Percentiles rank a stretch among this genome's conserved stretches.
Evolutionary conservation across 805 yeast genomes (phyloP).

Genomic region (Lipomyces lipofer): DNA sequence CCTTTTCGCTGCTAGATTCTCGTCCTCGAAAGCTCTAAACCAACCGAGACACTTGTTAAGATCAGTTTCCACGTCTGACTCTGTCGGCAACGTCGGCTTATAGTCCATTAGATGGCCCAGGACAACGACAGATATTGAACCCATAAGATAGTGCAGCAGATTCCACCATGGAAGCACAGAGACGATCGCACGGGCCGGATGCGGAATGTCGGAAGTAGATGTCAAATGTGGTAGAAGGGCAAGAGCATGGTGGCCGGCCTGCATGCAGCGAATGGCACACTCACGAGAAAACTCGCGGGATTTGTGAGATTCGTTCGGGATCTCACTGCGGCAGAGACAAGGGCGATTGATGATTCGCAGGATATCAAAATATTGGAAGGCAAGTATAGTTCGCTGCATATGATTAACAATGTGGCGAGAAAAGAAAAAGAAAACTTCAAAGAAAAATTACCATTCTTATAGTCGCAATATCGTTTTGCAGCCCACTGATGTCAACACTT

Average conservation of each 20-base stretch:
- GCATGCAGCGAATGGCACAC: conserved; percentile 15
- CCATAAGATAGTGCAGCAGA: conserved; percentile 14
- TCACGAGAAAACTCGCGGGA: conserved; percentile 7
- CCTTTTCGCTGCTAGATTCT: neutral
- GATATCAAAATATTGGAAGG: conserved; percentile 12
- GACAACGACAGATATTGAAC: conserved; percentile 22
- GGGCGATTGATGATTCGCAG: conserved; percentile 21
- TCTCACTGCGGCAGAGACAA: conserved; percentile 16
- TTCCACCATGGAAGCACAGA: conserved; percentile 22
- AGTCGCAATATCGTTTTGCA: conserved; percentile 8
- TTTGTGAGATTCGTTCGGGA: conserved; percentile 19
- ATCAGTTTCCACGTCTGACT: conserved; percentile 4
- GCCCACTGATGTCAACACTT: neutral
- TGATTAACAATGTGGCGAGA: neutral
- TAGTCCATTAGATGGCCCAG: conserved; percentile 10
- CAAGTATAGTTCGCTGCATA: conserved; percentile 11
- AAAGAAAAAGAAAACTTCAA: neutral
- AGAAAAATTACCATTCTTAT: conserved; percentile 10
- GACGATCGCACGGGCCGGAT: neutral
- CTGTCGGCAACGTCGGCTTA: conserved; percentile 3
- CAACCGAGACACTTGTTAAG: conserved; percentile 6
- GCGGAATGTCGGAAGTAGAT: neutral
- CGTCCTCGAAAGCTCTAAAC: neutral
- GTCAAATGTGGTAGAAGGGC: conserved; percentile 7
- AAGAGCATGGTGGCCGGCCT: conserved; percentile 19